phyloP scores from a whole-genome alignment of 768 basidiomycete genomes.

The Gelatoporia subvermispora region DNA sequence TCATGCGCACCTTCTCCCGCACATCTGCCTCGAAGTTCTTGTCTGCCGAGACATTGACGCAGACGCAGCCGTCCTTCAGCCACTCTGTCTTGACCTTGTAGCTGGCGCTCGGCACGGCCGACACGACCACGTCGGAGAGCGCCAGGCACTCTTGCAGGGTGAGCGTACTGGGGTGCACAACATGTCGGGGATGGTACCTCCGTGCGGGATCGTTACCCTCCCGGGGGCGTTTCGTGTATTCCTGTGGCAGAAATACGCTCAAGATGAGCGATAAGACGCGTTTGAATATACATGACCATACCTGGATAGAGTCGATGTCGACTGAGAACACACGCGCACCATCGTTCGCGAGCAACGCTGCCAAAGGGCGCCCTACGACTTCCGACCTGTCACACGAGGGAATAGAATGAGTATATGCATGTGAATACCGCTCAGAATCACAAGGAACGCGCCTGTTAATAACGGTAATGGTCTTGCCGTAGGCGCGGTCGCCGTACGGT shows the following conservation, averaged over 20 bases:
- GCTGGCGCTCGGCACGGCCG: conserved; percentile 78
- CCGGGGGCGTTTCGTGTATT: conserved; percentile 90
- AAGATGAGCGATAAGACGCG: not conserved
- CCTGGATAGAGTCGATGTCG: conserved; percentile 93
- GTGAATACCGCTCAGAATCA: not conserved
- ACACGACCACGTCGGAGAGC: conserved; percentile 88
- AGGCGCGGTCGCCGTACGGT: conserved; percentile 91
- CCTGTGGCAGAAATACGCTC: conserved; percentile 47
- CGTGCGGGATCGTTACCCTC: conserved; percentile 33
- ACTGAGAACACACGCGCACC: conserved; percentile 94
- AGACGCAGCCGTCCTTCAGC: conserved; percentile 92
- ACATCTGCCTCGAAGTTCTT: conserved; percentile 97
- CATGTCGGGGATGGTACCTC: conserved; percentile 80
- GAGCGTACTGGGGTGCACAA: conserved; percentile 63
- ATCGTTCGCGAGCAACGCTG: conserved; percentile 92
- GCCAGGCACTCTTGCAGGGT: conserved; percentile 77
- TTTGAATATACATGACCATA: conserved; percentile 15
- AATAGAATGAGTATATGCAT: not conserved
- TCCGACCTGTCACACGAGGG: no score
- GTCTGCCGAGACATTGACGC: conserved; percentile 88
- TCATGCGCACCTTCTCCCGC: conserved; percentile 69
- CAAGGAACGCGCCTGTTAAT: conserved; percentile 71
- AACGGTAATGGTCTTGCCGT: conserved; percentile 88
- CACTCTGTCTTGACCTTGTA: conserved; percentile 89
- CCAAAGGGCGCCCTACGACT: conserved; percentile 95